These are phyloP conservation scores for Boletus rufocinnamomeus DNA, from an alignment of 768 basidiomycete species.

Conservation along the genomic window DNA sequence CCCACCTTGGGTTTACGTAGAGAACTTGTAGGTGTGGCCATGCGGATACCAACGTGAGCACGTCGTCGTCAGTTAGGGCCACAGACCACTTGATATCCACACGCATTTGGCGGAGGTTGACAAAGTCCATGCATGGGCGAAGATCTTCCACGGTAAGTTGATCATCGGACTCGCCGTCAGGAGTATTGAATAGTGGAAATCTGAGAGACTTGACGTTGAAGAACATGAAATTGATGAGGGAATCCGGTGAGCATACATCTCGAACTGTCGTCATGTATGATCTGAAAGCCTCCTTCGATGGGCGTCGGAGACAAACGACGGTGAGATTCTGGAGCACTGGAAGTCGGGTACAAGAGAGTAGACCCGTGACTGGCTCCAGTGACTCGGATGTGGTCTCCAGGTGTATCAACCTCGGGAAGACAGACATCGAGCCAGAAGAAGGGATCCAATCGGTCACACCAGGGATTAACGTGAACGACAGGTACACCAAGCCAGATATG, in stretches of 20 bases:
- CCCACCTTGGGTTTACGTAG: background rate
- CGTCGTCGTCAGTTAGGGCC: background rate
- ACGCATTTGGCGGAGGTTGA: background rate
- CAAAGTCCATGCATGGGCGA: background rate
- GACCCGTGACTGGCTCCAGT: background rate
- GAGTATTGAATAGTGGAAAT: background rate
- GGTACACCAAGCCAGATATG: background rate
- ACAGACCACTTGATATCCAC: constrained; percentile 1
- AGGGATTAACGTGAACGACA: background rate
- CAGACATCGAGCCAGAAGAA: background rate
- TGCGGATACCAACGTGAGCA: background rate
- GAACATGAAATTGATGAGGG: background rate
- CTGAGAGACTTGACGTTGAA: background rate
- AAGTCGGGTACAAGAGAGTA: background rate
- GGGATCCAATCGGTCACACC: background rate
- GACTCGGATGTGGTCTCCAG: background rate
- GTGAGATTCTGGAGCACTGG: background rate
- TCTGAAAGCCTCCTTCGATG: background rate
- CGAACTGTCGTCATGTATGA: background rate
- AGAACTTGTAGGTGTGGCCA: background rate
- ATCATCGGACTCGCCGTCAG: background rate
- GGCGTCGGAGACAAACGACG: background rate
- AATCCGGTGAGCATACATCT: background rate
- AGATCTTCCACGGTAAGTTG: background rate
- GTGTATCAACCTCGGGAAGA: background rate